Evolutionary conservation across 306 rosid species (phyloP).

Genomic region (Begonia masoniana): DNA sequence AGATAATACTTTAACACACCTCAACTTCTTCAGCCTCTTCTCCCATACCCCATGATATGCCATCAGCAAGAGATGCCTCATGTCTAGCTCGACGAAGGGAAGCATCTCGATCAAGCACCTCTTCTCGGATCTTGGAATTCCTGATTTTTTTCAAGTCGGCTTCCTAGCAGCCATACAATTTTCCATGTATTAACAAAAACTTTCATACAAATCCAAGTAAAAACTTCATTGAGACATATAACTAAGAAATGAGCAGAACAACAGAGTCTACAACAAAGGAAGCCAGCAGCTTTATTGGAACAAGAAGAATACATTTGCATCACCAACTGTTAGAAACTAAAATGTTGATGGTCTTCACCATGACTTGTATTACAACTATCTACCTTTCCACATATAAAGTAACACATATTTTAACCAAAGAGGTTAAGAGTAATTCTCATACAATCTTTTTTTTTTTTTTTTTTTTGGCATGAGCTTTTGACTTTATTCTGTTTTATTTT

Average conservation of each 20-base stretch:
- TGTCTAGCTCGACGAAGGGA: constrained; percentile 75
- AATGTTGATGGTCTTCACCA: too few relatives aligned
- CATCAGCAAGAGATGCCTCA: constrained; percentile 74
- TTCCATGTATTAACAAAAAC: constrained; percentile 1
- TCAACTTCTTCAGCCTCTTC: constrained; percentile 97
- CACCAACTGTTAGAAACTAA: too few relatives aligned
- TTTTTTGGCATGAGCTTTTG: too few relatives aligned
- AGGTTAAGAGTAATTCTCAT: too few relatives aligned
- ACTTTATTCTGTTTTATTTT: too few relatives aligned
- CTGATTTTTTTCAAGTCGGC: constrained; percentile 34
- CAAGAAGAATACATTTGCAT: too few relatives aligned
- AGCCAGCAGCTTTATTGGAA: too few relatives aligned
- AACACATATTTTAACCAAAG: too few relatives aligned
- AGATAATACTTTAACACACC: constrained; percentile 21
- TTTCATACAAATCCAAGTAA: neutral
- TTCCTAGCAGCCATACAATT: constrained; percentile 35
- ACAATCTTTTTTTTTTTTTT: too few relatives aligned
- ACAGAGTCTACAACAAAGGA: too few relatives aligned
- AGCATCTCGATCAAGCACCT: constrained; percentile 67
- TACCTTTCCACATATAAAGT: too few relatives aligned
- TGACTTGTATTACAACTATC: neutral
- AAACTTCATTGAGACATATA: neutral
- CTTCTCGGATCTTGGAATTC: constrained; percentile 52
- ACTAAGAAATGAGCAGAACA: too few relatives aligned
- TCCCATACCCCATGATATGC: constrained; percentile 95